A percentile compares a stretch with the other conserved stretches of the same genome.
These are phyloP conservation scores for Tetrahymena thermophila DNA, from an alignment of 73 alveolate species.

Conservation along the genomic window DNA sequence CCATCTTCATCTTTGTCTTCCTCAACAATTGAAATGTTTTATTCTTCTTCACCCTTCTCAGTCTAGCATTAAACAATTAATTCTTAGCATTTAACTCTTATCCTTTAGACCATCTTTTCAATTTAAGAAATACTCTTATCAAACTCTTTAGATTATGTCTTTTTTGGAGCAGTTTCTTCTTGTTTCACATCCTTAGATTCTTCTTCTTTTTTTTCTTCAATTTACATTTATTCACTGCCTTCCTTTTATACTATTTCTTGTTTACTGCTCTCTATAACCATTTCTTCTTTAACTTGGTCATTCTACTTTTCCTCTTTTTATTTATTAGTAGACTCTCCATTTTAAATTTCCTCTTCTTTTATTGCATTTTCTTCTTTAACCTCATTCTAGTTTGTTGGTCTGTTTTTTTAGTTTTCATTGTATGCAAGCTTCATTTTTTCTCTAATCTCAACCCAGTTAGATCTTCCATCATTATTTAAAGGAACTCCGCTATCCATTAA, in stretches of 20 bases:
- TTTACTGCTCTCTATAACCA: not conserved
- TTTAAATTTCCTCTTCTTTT: not conserved
- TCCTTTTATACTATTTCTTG: not conserved
- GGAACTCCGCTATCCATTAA: constrained; percentile 90
- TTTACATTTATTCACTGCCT: constrained; percentile 1
- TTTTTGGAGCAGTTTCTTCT: not conserved
- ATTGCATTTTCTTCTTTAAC: not conserved
- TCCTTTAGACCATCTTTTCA: constrained; percentile 41
- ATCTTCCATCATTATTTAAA: constrained; percentile 80
- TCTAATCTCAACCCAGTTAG: constrained; percentile 74
- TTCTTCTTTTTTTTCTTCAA: constrained; percentile 50
- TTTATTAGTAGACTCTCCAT: not conserved
- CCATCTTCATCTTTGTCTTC: constrained; percentile 75
- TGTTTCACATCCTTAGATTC: constrained; percentile 11
- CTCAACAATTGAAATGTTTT: constrained; percentile 17
- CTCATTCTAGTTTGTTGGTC: not conserved
- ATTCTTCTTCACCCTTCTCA: constrained; percentile 9
- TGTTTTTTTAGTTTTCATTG: constrained; percentile 29
- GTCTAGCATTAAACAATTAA: constrained; percentile 18
- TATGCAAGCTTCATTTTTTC: constrained; percentile 52
- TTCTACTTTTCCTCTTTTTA: not conserved
- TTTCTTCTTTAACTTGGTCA: not conserved
- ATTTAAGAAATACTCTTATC: constrained; percentile 30
- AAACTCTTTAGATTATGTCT: not conserved
- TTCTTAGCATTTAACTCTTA: constrained; percentile 36